These are phyloP conservation scores for Cryptosporidium canis DNA, from an alignment of 169 alveolate species.

Conservation along the genomic window DNA sequence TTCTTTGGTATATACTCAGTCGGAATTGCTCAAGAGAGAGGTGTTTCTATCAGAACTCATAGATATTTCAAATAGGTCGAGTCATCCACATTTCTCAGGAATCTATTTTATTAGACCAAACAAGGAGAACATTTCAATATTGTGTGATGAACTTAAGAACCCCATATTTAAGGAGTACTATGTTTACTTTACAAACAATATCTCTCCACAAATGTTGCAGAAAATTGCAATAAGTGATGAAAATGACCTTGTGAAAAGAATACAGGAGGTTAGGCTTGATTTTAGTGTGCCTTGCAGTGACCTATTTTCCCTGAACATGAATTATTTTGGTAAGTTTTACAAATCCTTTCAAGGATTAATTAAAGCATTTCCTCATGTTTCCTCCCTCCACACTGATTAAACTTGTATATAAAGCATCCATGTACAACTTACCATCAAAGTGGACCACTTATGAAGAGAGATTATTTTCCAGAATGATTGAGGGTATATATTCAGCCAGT, in stretches of 20 bases:
- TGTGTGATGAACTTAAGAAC: slow-evolving; percentile 85
- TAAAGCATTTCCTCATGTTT: background rate
- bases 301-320: slow-evolving; percentile 87
- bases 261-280: slow-evolving; percentile 91
- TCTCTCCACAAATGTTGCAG: slow-evolving; percentile 84
- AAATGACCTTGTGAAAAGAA: slow-evolving; percentile 87
- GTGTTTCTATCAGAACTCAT: slow-evolving; percentile 91
- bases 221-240: slow-evolving; percentile 92
- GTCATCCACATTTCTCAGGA: slow-evolving; percentile 89
- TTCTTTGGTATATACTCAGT: slow-evolving; percentile 90
- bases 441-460: slow-evolving; percentile 69
- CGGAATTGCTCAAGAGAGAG: slow-evolving; percentile 89
- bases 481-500: slow-evolving; percentile 82
- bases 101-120: slow-evolving; percentile 90
- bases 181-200: slow-evolving; percentile 87
- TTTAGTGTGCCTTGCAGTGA: slow-evolving; percentile 84
- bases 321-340: slow-evolving; percentile 83
- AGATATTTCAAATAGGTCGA: slow-evolving; percentile 83
- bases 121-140: slow-evolving; percentile 82
- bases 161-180: slow-evolving; percentile 90
- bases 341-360: slow-evolving; percentile 77
- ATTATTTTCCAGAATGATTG: slow-evolving; percentile 76
- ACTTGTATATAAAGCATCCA: slow-evolving; percentile 39
- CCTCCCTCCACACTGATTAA: slow-evolving; percentile 23
- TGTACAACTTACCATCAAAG: slow-evolving; percentile 53